Percentiles rank a stretch among this genome's conserved stretches.
Conservation (phyloP, 345 rosid species). For the Fremontodendron californicum region DNA sequence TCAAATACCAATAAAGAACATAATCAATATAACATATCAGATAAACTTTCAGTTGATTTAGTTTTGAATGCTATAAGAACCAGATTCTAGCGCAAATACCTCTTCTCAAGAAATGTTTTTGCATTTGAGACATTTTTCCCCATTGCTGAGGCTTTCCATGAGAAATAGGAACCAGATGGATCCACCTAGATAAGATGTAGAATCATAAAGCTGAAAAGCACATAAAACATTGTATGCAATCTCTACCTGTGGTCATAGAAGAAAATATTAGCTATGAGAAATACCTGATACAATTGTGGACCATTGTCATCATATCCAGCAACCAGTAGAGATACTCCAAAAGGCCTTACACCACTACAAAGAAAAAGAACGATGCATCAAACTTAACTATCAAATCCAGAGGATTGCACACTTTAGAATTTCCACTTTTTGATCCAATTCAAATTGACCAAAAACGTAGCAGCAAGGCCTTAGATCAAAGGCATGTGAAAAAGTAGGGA, state of each 20-base stretch:
- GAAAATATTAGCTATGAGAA: constrained; percentile 3
- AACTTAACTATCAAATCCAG: not conserved
- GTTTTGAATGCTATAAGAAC: not conserved
- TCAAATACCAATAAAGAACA: not conserved
- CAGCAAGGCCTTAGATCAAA: not conserved
- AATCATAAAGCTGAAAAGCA: constrained; percentile 2
- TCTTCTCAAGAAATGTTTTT: constrained; percentile 90
- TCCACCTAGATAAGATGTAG: constrained; percentile 48
- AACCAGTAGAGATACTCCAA: constrained; percentile 86
- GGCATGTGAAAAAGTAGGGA: not conserved
- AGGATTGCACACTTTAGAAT: not conserved
- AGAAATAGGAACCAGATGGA: constrained; percentile 96
- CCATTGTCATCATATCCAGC: constrained; percentile 96
- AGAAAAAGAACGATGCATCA: constrained; percentile 5
- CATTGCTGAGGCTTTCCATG: constrained; percentile 99
- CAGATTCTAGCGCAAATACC: constrained; percentile 32
- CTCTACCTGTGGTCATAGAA: not conserved
- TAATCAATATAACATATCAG: not conserved
- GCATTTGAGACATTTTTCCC: constrained; percentile 97
- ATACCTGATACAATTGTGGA: constrained; percentile 90
- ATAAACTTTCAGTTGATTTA: not conserved
- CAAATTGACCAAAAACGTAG: not conserved
- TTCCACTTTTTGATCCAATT: not conserved
- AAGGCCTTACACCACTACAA: constrained; percentile 87
- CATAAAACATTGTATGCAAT: not conserved